Evolutionary conservation across 352 stramenopile genomes (phyloP), one percentile per base, ranked within the genome.

Genomic region (Phytopythium litorale): DNA sequence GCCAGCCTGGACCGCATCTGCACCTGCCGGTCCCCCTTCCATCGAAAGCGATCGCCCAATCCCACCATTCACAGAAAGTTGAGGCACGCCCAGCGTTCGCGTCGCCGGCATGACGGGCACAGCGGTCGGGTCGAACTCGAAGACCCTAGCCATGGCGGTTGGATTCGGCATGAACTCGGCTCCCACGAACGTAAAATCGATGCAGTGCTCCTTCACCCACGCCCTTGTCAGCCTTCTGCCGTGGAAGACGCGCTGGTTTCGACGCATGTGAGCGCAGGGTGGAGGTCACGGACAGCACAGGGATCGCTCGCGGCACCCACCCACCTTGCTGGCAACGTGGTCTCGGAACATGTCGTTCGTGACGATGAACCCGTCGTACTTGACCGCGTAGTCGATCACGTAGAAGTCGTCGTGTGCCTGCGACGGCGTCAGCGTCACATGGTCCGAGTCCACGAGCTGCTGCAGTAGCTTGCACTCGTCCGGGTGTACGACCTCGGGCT

Each of bases 291-390:
- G 7, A 56, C 6, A 25, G 12, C n/a, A 30, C 43, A 35, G 15
- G 28, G 28, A 32, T 32, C 19, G 12, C 9, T 42, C 7, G 35
- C 15, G 35, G 9, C 35, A 63, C 67, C 42, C 35, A 63, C 67
- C 42, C 63, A 82, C 82, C 69, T 88, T 87, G 54, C 92, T 79
- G 33, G 81, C 64, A 8, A 96, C 71, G 49, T 96, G 87, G 66
- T 97, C 89, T n/a, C 90, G 83, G 62, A 96, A 97, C 80, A 97
- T 92, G 70, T 97, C 90, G 72, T 97, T 97, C 4, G 84, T 96
- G 53, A 97, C 88, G 53, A 97, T 86, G 59, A 94, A 93, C 21
- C 87, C 87, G 62, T 90, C 64, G 71, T 97, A 76, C 59, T 91
- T 92, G 66, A 91, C 82, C 4, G 88, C 87, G 63, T 97, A 97